These are phyloP conservation scores for Eucalyptus cloeziana DNA, from an alignment of 345 rosid species.

Conservation along the genomic window DNA sequence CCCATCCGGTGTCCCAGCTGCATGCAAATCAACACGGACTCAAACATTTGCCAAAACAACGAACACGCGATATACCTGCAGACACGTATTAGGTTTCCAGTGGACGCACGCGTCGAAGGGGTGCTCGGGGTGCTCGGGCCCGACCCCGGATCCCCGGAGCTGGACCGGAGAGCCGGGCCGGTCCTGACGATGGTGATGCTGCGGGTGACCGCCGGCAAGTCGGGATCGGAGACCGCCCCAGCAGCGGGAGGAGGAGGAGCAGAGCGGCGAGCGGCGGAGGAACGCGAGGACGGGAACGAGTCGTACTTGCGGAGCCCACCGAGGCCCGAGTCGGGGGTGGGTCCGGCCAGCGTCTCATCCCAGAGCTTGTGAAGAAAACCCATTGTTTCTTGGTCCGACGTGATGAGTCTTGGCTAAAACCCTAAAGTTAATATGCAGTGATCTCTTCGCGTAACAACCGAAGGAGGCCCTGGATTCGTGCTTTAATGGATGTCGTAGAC, in stretches of 20 bases:
- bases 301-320: conserved; percentile 41
- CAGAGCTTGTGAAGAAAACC: conserved; percentile 74
- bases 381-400: conserved; percentile 12
- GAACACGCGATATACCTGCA: neutral
- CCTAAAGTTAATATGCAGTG: neutral
- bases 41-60: neutral
- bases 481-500: neutral
- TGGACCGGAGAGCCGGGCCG: conserved; percentile 7
- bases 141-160: conserved; percentile 16
- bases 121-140: conserved; percentile 26
- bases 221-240: neutral
- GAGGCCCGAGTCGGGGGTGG: conserved; percentile 64
- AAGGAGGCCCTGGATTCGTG: neutral
- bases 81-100: neutral
- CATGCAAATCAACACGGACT: neutral
- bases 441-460: conserved; percentile 30
- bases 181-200: conserved; percentile 53
- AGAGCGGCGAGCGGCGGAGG: neutral
- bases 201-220: conserved; percentile 21
- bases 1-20: conserved; percentile 58
- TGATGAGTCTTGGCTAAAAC: neutral
- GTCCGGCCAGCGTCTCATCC: conserved; percentile 96
- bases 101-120: conserved; percentile 40
- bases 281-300: conserved; percentile 24
- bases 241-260: neutral